phyloP scores from a whole-genome alignment of 106 monocot genomes.

The Dioscorea zingiberensis region DNA sequence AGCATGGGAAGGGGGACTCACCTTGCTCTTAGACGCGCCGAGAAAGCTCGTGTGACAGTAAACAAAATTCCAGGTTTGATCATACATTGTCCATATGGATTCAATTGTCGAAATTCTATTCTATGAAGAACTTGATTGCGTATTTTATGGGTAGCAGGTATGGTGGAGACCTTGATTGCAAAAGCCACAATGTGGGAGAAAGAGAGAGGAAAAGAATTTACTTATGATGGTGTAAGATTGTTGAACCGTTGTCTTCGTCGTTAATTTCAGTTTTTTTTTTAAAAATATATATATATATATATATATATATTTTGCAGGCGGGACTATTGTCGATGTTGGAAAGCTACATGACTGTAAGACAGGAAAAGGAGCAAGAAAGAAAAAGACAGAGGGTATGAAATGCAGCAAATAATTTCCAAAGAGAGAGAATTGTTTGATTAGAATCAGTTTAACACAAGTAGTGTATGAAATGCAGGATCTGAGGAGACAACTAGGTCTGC shows the following conservation, averaged over 20 bases:
- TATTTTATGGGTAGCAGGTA: too few relatives aligned
- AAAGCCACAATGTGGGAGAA: conserved; percentile 72
- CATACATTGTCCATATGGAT: too few relatives aligned
- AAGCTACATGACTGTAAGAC: conserved; percentile 48
- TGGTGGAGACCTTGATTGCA: too few relatives aligned
- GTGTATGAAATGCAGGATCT: conserved; percentile 50
- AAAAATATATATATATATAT: too few relatives aligned
- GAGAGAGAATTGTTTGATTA: too few relatives aligned
- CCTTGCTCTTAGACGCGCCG: conserved; percentile 51
- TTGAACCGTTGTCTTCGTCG: neutral
- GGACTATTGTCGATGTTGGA: conserved; percentile 66
- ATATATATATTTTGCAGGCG: conserved; percentile 24
- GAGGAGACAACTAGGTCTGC: conserved; percentile 52
- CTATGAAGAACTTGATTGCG: too few relatives aligned
- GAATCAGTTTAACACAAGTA: neutral
- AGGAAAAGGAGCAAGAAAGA: conserved; percentile 77
- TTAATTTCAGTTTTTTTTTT: neutral
- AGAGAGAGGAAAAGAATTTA: conserved; percentile 58
- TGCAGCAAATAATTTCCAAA: too few relatives aligned
- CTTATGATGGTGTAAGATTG: conserved; percentile 69
- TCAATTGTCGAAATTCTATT: too few relatives aligned
- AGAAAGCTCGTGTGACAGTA: conserved; percentile 69
- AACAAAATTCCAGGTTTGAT: conserved; percentile 91
- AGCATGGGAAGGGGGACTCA: conserved; percentile 72
- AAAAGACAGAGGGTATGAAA: conserved; percentile 49